Evolutionary conservation across 2,329 filamentous ascomycete species (phyloP), one percentile per base, ranked within the genome.

Genomic region (Colletotrichum liaoningense): DNA sequence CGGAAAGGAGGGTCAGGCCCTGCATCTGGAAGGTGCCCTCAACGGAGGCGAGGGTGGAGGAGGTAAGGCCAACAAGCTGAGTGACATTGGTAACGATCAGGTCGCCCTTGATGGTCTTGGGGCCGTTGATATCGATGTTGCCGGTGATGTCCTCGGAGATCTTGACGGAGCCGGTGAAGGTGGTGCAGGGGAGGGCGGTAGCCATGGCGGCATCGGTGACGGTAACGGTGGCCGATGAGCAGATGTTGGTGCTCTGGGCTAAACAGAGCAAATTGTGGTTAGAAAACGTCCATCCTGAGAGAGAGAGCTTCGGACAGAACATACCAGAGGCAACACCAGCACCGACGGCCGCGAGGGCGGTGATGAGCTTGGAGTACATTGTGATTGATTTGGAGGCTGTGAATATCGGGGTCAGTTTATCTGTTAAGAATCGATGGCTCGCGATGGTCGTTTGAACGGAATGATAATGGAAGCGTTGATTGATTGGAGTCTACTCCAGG

Each of bases 1-100:
- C 89, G 78, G 88, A 90, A 69, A 99, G 88, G 46, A 90, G 85
- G 75, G 92, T 94, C 69, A 95, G 86, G 77, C 90, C 90, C 77
- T 89, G 85, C 75, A 98, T 86, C 72, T 85, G 83, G 87, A 98
- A 95, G n/a, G 82, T 83, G 62, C 93, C 92, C 60, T 87, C 88
- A 80, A 99, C 93, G 63, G 85, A 85, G 76, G 84, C 80, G 76
- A 98, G 87, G 68, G 88, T 86, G 74, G 84, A 82, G 75, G 91
- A 93, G 66, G 86, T 83, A 74, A 98, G 83, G 69, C 86, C 88
- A 79, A 90, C 90, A 74, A 98, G 85, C 58, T 79, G 77, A 8
- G 81, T 78, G 75, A 89, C 87, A 75, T 91, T 89, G 84, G 94
- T 93, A 81, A 89, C 83, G 58, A 89, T 87, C 69, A 93, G 81